Base-by-base conservation (phyloP, 768 basidiomycete species). In the Tricholoma hemisulphureum region DNA sequence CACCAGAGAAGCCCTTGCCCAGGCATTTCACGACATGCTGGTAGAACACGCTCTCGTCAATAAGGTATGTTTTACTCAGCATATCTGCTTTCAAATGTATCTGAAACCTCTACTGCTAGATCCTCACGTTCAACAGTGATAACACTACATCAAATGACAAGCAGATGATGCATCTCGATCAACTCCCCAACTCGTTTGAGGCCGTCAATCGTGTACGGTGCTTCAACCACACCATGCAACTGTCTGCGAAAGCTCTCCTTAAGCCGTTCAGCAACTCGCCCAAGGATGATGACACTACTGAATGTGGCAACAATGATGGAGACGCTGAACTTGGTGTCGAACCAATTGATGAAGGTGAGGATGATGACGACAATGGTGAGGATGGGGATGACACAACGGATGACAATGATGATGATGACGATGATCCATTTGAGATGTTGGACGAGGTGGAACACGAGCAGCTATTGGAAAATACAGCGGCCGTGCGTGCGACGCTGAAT, bases 221-320 rank as follows among this genome's bases (percentile, higher is more conserved):
- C 59, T 78, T 81, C 51, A 54, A 62, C 1, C 79, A 81, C 49
- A 62, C 75, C 4, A n/a, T 78, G 20, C 76, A 74, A 31, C 61
- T 81, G 0, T 62, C 74, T 2, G 75, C 72, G 73, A 76, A n/a
- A 51, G 63, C 59, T 1, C 18, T 77, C 0, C 29, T 79, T 0
- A 1, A 55, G 0, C 61, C 67, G 49, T 80, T 79, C 3, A 46
- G 29, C 5, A 63, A 61, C 21, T 58, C 67, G 6, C 63, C 58
- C 32, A 51, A 64, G 56, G 61, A 56, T 32, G 67, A 64, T 1
- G 54, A 58, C 23, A 59, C 59, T 1, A 41, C 39, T 41, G 39
- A 41, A 41, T 6, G 39, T 20, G 39, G 39, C 39, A 41, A 41
- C 20, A 18, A 41, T 20, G 18, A 41, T 41, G 39, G 20, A n/a